phyloP scores from a whole-genome alignment of 257 asterid genomes.

The Nemophila menziesii region DNA sequence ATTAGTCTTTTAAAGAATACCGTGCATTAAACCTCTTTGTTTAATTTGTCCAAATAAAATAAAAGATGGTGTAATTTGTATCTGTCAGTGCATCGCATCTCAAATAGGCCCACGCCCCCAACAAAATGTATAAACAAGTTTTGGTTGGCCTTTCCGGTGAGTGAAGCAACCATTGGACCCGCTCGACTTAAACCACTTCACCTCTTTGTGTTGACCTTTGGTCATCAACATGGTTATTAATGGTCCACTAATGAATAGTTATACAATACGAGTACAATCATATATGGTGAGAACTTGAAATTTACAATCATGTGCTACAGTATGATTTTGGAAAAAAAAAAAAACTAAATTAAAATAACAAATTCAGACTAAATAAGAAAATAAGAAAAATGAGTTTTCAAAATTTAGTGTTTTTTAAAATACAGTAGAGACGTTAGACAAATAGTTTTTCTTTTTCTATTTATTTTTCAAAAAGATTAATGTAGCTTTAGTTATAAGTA shows the following conservation, averaged over 20 bases:
- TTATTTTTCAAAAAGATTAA: too few relatives aligned
- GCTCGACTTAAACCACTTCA: background rate
- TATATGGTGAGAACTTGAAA: background rate
- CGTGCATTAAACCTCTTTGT: too few relatives aligned
- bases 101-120: background rate
- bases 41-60: too few relatives aligned
- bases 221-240: background rate
- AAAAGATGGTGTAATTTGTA: background rate
- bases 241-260: background rate
- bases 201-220: background rate
- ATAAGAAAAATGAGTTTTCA: too few relatives aligned
- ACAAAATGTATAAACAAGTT: background rate
- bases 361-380: too few relatives aligned
- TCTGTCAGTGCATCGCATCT: background rate
- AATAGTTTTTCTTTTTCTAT: too few relatives aligned
- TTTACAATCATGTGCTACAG: background rate
- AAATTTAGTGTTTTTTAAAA: too few relatives aligned
- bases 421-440: too few relatives aligned
- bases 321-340: background rate
- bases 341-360: too few relatives aligned
- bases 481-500: too few relatives aligned
- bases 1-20: too few relatives aligned
- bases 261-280: too few relatives aligned
- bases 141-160: background rate
- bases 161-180: background rate